phyloP scores from a whole-genome alignment of 495 filamentous ascomycete species.

The Penicillium pancosmium region DNA sequence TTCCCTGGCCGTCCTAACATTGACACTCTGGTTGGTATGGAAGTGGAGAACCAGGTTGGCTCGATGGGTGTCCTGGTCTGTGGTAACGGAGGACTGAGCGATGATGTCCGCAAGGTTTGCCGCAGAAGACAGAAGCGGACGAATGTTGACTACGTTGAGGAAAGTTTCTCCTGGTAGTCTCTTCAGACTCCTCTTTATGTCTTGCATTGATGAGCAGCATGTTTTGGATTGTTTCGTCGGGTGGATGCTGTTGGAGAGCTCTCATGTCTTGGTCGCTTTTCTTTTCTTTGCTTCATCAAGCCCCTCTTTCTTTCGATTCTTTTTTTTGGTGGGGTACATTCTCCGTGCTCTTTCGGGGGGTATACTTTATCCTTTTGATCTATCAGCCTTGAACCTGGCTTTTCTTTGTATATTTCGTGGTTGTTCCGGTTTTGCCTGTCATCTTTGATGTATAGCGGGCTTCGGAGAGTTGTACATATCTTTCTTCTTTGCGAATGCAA shows the following conservation, averaged over 20 bases:
- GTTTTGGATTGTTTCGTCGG: conserved; percentile 9
- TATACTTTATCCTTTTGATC: conserved; percentile 1
- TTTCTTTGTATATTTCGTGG: conserved; percentile 7
- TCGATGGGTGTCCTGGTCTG: conserved; percentile 92
- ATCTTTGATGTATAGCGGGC: conserved; percentile 3
- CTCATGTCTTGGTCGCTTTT: conserved; percentile 15
- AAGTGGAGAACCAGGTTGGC: conserved; percentile 75
- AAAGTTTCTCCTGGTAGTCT: conserved; percentile 82
- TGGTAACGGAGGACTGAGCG: conserved; percentile 79
- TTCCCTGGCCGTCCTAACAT: conserved; percentile 82
- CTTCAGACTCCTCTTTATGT: not conserved
- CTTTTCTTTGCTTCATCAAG: conserved; percentile 4
- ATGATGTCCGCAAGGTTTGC: conserved; percentile 79
- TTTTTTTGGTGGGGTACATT: conserved; percentile 3
- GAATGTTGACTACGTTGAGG: conserved; percentile 82
- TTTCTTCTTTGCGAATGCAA: conserved; percentile 17
- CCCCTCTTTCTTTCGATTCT: conserved; percentile 6
- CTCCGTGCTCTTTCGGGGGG: not conserved
- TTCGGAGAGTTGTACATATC: conserved; percentile 23
- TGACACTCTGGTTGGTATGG: conserved; percentile 71
- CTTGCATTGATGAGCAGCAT: not conserved
- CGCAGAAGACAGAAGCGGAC: conserved; percentile 62
- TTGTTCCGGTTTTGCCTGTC: conserved; percentile 6
- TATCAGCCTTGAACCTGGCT: conserved; percentile 11
- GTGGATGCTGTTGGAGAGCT: conserved; percentile 7